A percentile compares a stretch with the other conserved stretches of the same genome.
These are phyloP conservation scores for Agrostemma githago DNA, from an alignment of 148 eudicot genomes.

Conservation along the genomic window DNA sequence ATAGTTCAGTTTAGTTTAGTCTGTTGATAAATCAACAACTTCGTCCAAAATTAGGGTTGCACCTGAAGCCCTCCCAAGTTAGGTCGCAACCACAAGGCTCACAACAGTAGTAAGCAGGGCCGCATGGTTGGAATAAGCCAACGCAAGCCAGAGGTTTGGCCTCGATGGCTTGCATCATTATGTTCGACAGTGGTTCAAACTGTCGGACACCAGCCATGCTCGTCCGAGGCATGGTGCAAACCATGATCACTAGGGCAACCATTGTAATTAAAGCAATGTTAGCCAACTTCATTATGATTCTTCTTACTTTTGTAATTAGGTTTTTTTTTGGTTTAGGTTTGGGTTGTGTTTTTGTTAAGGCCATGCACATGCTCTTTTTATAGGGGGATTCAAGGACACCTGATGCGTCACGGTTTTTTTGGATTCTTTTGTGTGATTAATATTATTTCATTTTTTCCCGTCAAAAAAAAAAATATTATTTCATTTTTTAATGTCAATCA, in stretches of 20 bases:
- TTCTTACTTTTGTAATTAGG: too few relatives aligned
- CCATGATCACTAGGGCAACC: not conserved
- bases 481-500: too few relatives aligned
- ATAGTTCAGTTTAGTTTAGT: not conserved
- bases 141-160: not conserved
- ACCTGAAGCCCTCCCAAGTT: not conserved
- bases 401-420: not conserved
- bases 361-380: not conserved
- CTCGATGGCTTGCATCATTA: not conserved
- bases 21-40: not conserved
- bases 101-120: not conserved
- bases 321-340: not conserved
- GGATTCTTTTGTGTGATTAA: not conserved
- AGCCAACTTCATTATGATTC: not conserved
- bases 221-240: not conserved
- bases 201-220: not conserved
- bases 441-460: too few relatives aligned
- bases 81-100: not conserved
- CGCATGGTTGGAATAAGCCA: not conserved
- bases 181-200: not conserved
- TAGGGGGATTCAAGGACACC: not conserved
- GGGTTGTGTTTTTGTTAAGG: not conserved
- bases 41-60: not conserved
- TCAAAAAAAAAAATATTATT: too few relatives aligned
- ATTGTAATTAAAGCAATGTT: not conserved